Evolutionary conservation across 345 rosid species (phyloP).

Genomic region (Euphorbia tirucalli): DNA sequence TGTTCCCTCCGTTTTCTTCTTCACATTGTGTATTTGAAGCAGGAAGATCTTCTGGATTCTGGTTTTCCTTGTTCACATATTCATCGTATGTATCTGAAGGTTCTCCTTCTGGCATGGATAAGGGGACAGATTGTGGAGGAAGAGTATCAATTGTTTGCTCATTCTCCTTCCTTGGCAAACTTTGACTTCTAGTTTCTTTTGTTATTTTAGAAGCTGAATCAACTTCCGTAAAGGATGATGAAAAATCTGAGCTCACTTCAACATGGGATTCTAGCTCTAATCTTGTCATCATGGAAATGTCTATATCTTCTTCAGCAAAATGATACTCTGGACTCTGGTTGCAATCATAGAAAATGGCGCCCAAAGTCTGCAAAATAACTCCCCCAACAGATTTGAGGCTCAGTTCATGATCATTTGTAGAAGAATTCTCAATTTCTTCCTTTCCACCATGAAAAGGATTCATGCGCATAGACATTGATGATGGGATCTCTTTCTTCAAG

Average conservation of each 20-base stretch:
- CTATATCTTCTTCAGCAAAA: conserved; percentile 20
- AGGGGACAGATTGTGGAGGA: conserved; percentile 16
- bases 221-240: no score
- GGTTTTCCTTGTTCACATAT: conserved; percentile 31
- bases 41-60: background rate
- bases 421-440: conserved; percentile 14
- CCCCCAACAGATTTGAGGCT: conserved; percentile 15
- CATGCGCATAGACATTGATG: conserved; percentile 22
- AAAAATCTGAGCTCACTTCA: conserved; percentile 19
- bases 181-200: no score
- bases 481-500: conserved; percentile 30
- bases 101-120: conserved; percentile 18
- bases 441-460: conserved; percentile 1
- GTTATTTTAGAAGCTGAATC: no score
- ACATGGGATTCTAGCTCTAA: conserved; percentile 19
- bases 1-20: background rate
- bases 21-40: background rate
- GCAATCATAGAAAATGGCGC: conserved; percentile 25
- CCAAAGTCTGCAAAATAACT: conserved; percentile 25
- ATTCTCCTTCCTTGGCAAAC: no score
- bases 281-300: conserved; percentile 10
- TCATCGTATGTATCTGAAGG: conserved; percentile 11
- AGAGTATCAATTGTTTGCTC: background rate
- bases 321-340: conserved; percentile 16
- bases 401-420: conserved; percentile 12